Evolutionary conservation across 1,284 basidiomycete species (phyloP), one percentile per base, ranked within the genome.

Genomic region (Microbotryomycetes sp.): DNA sequence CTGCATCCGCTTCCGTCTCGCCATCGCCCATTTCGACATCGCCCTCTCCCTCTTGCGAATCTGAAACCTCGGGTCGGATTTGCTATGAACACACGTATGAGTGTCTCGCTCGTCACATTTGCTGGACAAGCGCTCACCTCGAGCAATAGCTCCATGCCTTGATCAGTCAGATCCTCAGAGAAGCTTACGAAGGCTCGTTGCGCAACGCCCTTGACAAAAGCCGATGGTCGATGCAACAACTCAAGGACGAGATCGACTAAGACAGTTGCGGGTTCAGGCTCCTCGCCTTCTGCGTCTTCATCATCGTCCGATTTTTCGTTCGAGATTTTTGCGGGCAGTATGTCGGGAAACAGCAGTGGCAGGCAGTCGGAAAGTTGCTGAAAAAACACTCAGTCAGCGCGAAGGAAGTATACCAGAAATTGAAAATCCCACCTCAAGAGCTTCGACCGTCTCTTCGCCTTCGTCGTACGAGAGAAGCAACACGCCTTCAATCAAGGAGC

Each of bases 201-300:
- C 7, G 87, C 88, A 23, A 91, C 79, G 0, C 84, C 82, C 24
- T 91, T 85, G 74, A 90, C 81, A 75, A 91, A 94, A 41, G 85
- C 83, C 11, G 86, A 89, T 2, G 87, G 85, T 63, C 86, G 83
- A 74, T 97, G 92, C 54, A 98, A 78, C 72, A 91, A 86, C 7
- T 89, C 89, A 59, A 97, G 87, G 60, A 97, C 82, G 26, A 83
- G 82, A 72, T 97, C 93, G 52, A 93, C 85, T 45, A 97, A 80
- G 31, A 91, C 76, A 70, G 96, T 91, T 55, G 93, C 83, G 1
- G 89, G 85, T 47, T 82, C 76, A 23, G 78, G 77, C 27, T 77
- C 78, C 30, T 77, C 69, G 1, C 48, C 68, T 4, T 63, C 78
- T 11, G 75, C 75, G 16, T 76, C 72, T 1, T 72, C 73, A 23